Evolutionary conservation across 2,329 filamentous ascomycete species (phyloP), one percentile per base, ranked within the genome.

Genomic region (Hawksworthiomyces lignivorus): DNA sequence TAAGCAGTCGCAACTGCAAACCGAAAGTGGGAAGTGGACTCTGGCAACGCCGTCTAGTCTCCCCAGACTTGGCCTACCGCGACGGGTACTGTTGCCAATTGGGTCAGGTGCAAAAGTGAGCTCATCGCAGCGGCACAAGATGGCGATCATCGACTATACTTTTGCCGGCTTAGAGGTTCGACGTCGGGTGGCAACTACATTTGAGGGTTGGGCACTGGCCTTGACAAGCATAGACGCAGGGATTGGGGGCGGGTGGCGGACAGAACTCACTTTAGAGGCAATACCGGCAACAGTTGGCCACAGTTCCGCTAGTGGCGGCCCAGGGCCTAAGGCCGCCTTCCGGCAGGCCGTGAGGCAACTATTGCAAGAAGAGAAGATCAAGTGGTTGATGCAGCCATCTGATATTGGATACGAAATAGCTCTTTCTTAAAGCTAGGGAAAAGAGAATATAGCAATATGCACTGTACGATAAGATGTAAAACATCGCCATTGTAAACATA

Each of bases 141-240:
- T 18, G 5, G 43, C 50, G n/a, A 17, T n/a, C 9, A 15, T 56
- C 7, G 48, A 54, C 41, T 70, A 70, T 56, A 47, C 63, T 14
- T 75, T 77, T 54, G 61, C 63, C 36, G 72, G 73, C 7, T 60
- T 75, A 2, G 73, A 79, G 50, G 60, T 77, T 29, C 71, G 68
- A 34, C 69, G 70, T 44, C 56, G 61, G 19, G 56, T 69, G 35
- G 59, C 67, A 9, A 56, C 66, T 29, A 54, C 62, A 3, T 70
- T 67, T 54, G 47, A 59, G 7, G 64, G 62, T 32, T 66, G 70
- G 56, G 67, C 54, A 10, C 57, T 79, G 8, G 63, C 61, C 7
- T 76, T 77, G 62, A 71, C 64, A 17, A 68, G 63, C 50, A 63
- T 76, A 47, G 68, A 77, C 46, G 70, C 64, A 5, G 73, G 72